Base-by-base conservation (phyloP, 495 filamentous ascomycete genomes). In the Bacidia rubella region DNA sequence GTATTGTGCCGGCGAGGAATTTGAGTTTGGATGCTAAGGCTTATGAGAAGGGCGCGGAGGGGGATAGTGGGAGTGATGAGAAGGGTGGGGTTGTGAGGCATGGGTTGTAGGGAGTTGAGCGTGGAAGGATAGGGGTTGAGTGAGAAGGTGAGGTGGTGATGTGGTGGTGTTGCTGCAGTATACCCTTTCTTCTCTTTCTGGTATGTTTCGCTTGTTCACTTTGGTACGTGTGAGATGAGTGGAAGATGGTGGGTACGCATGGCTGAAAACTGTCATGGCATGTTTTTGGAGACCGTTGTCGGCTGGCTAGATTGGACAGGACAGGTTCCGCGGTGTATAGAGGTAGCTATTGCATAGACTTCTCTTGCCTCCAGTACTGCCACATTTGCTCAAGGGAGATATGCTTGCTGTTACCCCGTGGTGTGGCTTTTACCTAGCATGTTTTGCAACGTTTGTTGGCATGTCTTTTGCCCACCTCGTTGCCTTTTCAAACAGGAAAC, bases 1-100 rank as follows among this genome's bases (percentile, higher is more conserved):
- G 54, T 42, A 35, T 55, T 11, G 17, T 40, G 5, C 41, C 55
- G 11, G 41, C 41, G 41, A 54, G 55, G 55, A 47, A 47, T 12
- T 38, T 57, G 51, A 57, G 55, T 25, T 44, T 57, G 23, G 55
- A 54, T 51, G 21, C 44, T 24, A 39, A 29, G 22, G 40, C 54
- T 1, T 50, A 50, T 38, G 29, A 32, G 47, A 50, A 50, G 26
- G 47, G 25, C 11, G 24, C 44, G 17, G n/a, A 47, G 2, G 44
- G 24, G 22, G 44, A 22, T 22, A 50, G 47, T 38, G 32, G 22
- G n/a, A 22, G 23, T 12, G 47, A 38, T 4, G 47, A 50, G 9
- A 38, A 50, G 47, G n/a, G n/a, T 9, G 32, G 9, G 9, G 32
- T 9, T 39, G n/a, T n/a, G 32, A 39, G n/a, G 32, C 32, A 10